Evolutionary conservation across 2,329 filamentous ascomycete genomes (phyloP).

Genomic region (Colletotrichum camelliae): DNA sequence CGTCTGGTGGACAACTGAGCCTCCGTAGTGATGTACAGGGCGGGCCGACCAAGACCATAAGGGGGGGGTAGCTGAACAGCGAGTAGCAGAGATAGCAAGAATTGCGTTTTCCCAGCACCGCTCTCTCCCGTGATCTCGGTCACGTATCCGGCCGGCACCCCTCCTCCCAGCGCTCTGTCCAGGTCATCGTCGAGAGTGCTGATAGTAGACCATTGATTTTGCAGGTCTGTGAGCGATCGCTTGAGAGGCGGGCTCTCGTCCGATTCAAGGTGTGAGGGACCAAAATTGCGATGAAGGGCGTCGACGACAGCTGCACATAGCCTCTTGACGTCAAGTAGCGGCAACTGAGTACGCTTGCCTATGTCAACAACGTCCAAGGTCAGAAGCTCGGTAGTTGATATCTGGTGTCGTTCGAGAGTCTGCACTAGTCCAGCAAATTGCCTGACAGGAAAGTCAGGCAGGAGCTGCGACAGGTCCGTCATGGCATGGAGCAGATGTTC

Average conservation of each 20-base stretch:
- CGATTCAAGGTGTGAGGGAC: conserved; percentile 8
- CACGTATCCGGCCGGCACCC: conserved; percentile 80
- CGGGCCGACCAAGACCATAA: conserved; percentile 72
- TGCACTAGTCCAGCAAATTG: conserved; percentile 78
- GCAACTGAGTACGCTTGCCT: conserved; percentile 83
- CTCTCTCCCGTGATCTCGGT: conserved; percentile 94
- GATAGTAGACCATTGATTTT: conserved; percentile 55
- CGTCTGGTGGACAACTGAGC: conserved; percentile 82
- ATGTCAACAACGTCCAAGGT: conserved; percentile 83
- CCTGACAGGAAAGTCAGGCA: conserved; percentile 78
- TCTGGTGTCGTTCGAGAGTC: conserved; percentile 75
- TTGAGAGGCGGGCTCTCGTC: background rate
- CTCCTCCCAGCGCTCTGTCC: conserved; percentile 75
- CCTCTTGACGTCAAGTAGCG: conserved; percentile 79
- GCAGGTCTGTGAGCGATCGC: conserved; percentile 8
- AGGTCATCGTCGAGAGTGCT: conserved; percentile 80
- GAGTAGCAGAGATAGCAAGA: conserved; percentile 84
- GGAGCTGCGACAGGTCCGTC: conserved; percentile 84
- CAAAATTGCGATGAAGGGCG: conserved; percentile 69
- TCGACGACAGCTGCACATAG: conserved; percentile 71
- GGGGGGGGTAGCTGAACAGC: conserved; percentile 82
- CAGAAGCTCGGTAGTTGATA: conserved; percentile 85
- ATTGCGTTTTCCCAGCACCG: conserved; percentile 93
- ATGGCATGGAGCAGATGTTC: conserved; percentile 51
- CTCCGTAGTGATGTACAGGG: conserved; percentile 95